Conservation (phyloP, 805 yeast species). For the Teunomyces panamensis region DNA sequence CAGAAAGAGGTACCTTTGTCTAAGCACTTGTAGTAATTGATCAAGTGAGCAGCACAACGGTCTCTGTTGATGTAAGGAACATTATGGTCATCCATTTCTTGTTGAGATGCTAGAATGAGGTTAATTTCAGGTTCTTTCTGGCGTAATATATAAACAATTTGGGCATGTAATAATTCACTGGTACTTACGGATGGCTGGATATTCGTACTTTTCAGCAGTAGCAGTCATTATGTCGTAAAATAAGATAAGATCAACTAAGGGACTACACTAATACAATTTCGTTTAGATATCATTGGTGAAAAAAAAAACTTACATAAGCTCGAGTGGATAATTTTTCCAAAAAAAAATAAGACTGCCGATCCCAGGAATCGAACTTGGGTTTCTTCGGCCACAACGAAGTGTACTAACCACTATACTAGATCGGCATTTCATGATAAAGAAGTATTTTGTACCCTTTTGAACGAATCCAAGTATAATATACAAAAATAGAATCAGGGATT, state of each 20-base stretch:
- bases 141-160: not conserved
- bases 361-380: constrained; percentile 19
- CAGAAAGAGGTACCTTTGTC: constrained; percentile 44
- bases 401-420: constrained; percentile 18
- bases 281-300: constrained; percentile 10
- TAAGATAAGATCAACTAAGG: not conserved
- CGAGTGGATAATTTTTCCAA: not conserved
- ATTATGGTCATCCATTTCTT: constrained; percentile 38
- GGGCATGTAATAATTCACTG: not conserved
- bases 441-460: not conserved
- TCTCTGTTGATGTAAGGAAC: constrained; percentile 46
- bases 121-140: constrained; percentile 4
- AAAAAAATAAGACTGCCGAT: constrained; percentile 11
- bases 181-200: constrained; percentile 15
- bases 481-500: not conserved
- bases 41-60: constrained; percentile 42
- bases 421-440: constrained; percentile 8
- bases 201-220: constrained; percentile 12
- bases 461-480: too few relatives aligned
- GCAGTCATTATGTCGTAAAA: constrained; percentile 10
- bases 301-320: not conserved
- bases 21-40: constrained; percentile 41
- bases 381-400: constrained; percentile 17
- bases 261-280: not conserved
- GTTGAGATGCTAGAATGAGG: constrained; percentile 14